These are phyloP conservation scores for Colletotrichum sp. DNA, from an alignment of 2,329 filamentous ascomycete genomes.

Conservation along the genomic window DNA sequence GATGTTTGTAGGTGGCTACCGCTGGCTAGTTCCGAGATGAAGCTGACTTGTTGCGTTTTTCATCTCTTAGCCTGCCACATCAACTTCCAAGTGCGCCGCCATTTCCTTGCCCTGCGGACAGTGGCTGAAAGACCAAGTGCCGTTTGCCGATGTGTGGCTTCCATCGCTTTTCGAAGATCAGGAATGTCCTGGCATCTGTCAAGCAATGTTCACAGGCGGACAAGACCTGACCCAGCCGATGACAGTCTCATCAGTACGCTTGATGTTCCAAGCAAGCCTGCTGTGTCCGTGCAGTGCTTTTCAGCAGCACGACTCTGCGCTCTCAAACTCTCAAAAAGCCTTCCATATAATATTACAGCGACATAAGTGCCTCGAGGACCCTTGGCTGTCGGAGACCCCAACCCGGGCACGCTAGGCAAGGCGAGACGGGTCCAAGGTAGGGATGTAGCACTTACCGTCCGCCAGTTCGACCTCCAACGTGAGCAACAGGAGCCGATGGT, in stretches of 20 bases:
- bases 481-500: neutral
- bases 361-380: neutral
- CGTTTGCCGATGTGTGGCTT: neutral
- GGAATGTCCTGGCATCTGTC: neutral
- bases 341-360: neutral
- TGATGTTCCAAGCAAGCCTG: neutral
- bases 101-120: neutral
- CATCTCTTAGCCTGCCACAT: neutral
- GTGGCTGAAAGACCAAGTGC: neutral
- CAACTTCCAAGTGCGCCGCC: neutral
- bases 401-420: neutral
- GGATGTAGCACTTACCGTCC: neutral
- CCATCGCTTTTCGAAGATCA: neutral
- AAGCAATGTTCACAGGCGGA: neutral
- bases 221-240: neutral
- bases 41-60: neutral
- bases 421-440: neutral
- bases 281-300: neutral
- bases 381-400: neutral
- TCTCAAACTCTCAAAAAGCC: neutral
- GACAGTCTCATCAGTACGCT: neutral
- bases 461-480: neutral
- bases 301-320: neutral
- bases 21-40: neutral
- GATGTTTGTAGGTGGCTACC: neutral